Base-by-base conservation (phyloP, 2,329 filamentous ascomycete species). In the Penicillium corylophilum region DNA sequence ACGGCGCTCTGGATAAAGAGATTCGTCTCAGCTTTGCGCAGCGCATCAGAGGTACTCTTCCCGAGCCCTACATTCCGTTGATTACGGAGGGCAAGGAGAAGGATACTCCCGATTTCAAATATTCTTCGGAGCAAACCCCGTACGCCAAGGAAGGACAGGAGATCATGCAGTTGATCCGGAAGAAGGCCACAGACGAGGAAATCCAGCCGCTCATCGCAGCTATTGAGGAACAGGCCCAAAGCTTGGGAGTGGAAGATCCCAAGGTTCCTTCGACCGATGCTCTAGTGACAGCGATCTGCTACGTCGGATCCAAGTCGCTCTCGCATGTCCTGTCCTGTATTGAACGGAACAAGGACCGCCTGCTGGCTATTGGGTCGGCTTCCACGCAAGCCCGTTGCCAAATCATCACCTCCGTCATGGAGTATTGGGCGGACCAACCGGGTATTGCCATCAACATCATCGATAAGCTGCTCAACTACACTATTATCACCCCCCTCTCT, bases 391-490 rank as follows among this genome's bases (percentile, higher is more conserved):
- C 90, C 1, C 85, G 91, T 36, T 82, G 85, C 38, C 94, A 99
- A 72, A 95, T 99, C 65, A 89, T 97, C 62, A 84, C 87, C 5
- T 89, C 89, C 4, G 91, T 97, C 35, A 89, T 96, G 77, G 81
- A 86, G 36, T 99, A 96, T 77, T 99, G 94, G 94, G 82, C 83
- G 42, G 87, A 93, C 28, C 93, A 99, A 64, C 91, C 93, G 0
- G 94, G 94, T 53, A 87, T 95, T 39, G 94, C 91, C 3, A 84
- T 97, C 61, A 89, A 89, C 62, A 95, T 99, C 63, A 82, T 97
- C 52, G 93, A 97, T 77, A 97, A 97, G 74, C 82, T 99, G 5
- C 86, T 99, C 62, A 99, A 97, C 75, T 99, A 96, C 76, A 92
- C 89, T 13, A 96, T 99, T 63, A 80, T 99, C 31, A 91, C 88